phyloP scores from a whole-genome alignment of 495 filamentous ascomycete species.

The Trichoderma erinaceum region DNA sequence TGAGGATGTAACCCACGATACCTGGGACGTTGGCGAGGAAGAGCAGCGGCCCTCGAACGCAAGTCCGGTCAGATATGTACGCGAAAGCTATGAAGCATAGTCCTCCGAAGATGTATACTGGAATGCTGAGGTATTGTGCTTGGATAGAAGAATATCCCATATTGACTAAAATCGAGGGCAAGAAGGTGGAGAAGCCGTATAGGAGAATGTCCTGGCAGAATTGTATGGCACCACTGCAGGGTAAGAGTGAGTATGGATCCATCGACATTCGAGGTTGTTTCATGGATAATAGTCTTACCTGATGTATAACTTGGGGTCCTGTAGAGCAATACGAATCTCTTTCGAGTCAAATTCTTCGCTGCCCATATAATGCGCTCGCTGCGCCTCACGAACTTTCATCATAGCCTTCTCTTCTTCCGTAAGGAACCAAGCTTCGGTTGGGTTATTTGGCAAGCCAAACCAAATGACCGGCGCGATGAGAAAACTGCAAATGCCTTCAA shows the following conservation, averaged over 20 bases:
- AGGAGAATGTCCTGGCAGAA: conserved; percentile 55
- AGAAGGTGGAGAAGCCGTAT: conserved; percentile 55
- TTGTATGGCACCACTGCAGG: conserved; percentile 22
- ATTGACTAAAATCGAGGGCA: conserved; percentile 49
- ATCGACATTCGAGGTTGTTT: neutral
- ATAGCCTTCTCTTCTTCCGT: conserved; percentile 39
- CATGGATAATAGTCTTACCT: conserved; percentile 29
- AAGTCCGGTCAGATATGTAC: conserved; percentile 33
- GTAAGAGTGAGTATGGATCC: conserved; percentile 36
- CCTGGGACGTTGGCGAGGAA: conserved; percentile 40
- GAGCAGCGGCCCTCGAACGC: conserved; percentile 32
- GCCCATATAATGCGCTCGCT: conserved; percentile 18
- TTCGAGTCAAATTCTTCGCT: conserved; percentile 14
- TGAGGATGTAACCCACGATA: conserved; percentile 47
- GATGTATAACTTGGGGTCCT: conserved; percentile 26
- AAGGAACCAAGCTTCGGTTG: conserved; percentile 42
- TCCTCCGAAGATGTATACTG: conserved; percentile 34
- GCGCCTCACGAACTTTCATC: conserved; percentile 26
- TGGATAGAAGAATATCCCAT: conserved; percentile 47
- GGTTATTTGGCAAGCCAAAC: conserved; percentile 47
- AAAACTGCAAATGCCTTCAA: conserved; percentile 66
- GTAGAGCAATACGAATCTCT: conserved; percentile 28
- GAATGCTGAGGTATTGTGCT: conserved; percentile 36
- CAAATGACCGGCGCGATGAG: conserved; percentile 58
- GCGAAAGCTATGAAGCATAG: conserved; percentile 39